These are phyloP conservation scores for Fraxinus dipetala DNA, from an alignment of 305 asterid genomes.

Conservation along the genomic window DNA sequence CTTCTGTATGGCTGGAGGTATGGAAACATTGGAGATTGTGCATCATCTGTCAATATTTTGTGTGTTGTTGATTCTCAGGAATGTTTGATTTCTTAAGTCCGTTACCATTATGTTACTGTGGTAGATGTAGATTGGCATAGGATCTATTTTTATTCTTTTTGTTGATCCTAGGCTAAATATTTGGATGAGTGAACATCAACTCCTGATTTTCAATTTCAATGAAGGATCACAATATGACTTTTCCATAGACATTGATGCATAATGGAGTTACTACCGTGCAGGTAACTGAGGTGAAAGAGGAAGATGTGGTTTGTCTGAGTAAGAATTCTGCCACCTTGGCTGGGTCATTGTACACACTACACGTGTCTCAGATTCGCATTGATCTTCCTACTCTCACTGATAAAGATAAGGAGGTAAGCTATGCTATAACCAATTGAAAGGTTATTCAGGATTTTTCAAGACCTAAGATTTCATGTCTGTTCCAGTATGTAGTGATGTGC, in stretches of 20 bases:
- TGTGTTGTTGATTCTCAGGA: background rate
- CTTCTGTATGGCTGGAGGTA: conserved; percentile 92
- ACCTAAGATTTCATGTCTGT: background rate
- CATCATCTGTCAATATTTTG: background rate
- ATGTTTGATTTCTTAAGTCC: background rate
- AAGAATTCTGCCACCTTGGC: conserved; percentile 78
- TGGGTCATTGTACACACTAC: conserved; percentile 74
- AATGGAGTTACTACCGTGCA: conserved; percentile 30
- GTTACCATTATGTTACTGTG: background rate
- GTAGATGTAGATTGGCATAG: background rate
- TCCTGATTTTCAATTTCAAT: background rate
- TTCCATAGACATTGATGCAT: background rate
- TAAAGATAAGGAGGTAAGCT: conserved; percentile 72
- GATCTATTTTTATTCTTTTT: background rate
- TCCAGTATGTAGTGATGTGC: background rate
- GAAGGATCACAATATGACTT: conserved; percentile 8
- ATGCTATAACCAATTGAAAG: background rate
- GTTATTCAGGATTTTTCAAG: background rate
- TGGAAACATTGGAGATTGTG: background rate
- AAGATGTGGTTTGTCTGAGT: conserved; percentile 72
- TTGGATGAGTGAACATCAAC: conserved; percentile 1
- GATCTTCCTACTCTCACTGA: conserved; percentile 85
- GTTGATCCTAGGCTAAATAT: background rate
- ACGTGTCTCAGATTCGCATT: conserved; percentile 66
- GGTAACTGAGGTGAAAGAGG: conserved; percentile 75